These are phyloP conservation scores for Botrytis aclada DNA, from an alignment of 2,329 filamentous ascomycete species.

Conservation along the genomic window DNA sequence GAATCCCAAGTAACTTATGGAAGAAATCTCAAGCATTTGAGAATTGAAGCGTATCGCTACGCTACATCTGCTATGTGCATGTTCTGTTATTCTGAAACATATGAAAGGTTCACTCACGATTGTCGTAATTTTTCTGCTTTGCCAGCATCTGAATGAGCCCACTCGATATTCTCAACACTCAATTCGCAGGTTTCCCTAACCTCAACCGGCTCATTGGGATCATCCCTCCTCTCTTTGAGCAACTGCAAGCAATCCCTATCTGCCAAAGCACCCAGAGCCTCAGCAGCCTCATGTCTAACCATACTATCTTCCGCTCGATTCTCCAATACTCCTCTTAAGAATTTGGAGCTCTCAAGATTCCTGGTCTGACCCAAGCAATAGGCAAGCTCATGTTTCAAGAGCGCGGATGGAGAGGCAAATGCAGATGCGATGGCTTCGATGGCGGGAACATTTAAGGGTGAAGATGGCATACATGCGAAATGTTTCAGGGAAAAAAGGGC, in stretches of 20 bases:
- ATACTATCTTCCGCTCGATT: constrained; percentile 85
- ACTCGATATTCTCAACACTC: constrained; percentile 88
- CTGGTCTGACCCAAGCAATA: constrained; percentile 94
- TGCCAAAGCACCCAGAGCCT: constrained; percentile 86
- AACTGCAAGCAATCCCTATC: constrained; percentile 71
- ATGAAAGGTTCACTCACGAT: constrained; percentile 56
- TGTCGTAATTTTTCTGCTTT: constrained; percentile 74
- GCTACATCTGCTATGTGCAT: background rate
- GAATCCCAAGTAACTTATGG: background rate
- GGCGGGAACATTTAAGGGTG: constrained; percentile 54
- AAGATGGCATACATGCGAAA: constrained; percentile 66
- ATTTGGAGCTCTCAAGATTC: constrained; percentile 69
- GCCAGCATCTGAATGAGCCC: constrained; percentile 75
- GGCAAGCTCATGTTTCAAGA: constrained; percentile 94
- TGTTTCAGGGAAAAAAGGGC: constrained; percentile 98
- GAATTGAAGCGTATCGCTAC: background rate
- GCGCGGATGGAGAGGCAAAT: constrained; percentile 78
- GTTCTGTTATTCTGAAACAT: background rate
- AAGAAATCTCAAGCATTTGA: background rate
- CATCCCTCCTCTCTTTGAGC: constrained; percentile 70
- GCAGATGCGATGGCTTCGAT: constrained; percentile 83
- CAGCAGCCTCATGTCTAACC: constrained; percentile 94
- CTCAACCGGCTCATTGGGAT: constrained; percentile 70
- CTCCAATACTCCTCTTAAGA: constrained; percentile 69
- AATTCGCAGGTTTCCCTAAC: constrained; percentile 97